Base-by-base conservation (phyloP, 352 stramenopile genomes). In the Globisporangium viniferum region DNA sequence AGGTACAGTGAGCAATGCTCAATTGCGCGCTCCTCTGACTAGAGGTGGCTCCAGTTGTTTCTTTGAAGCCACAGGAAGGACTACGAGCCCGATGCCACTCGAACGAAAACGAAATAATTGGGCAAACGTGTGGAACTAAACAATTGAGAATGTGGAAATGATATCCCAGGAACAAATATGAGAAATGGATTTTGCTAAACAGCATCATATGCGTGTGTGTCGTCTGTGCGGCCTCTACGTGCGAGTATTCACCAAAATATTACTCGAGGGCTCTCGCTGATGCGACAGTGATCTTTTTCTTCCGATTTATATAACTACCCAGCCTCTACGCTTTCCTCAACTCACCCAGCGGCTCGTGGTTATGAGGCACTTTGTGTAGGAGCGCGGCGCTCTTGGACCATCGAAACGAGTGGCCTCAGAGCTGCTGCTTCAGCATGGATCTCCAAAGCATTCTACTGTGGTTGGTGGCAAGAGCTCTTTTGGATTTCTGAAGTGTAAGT, bases 351-450 rank as follows among this genome's bases (percentile, higher is more conserved):
- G 15, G 15, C 31, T 61, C 55, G 55, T 61, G 55, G 55, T 24
- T 6, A 35, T 22, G 31, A 39, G 27, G 56, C 56, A 24, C 20
- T 33, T 48, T 62, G 20, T 27, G 56, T 62, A 62, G 56, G 56
- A 62, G 56, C 56, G 56, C 5, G 56, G 10, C 56, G n/a, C 33
- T 61, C 55, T 61, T 7, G 1, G 31, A 48, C 7, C 31, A 61
- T 61, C 33, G 56, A 49, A 48, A 62, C 15, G 56, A 62, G 56
- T 44, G 56, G 56, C 56, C 33, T n/a, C 20, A 8, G 56, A 5
- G 9, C n/a, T 48, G 39, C 12, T 49, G 0, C 44, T 20, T n/a
- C 15, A 14, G 15, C 36, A 44, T 48, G 41, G 41, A 48, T 18
- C 41, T 48, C 14, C 14, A 44, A 44, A 44, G 36, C 36, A 33